These are phyloP conservation scores for Clonostachys rosea DNA, from an alignment of 2,329 filamentous ascomycete species.

Conservation along the genomic window DNA sequence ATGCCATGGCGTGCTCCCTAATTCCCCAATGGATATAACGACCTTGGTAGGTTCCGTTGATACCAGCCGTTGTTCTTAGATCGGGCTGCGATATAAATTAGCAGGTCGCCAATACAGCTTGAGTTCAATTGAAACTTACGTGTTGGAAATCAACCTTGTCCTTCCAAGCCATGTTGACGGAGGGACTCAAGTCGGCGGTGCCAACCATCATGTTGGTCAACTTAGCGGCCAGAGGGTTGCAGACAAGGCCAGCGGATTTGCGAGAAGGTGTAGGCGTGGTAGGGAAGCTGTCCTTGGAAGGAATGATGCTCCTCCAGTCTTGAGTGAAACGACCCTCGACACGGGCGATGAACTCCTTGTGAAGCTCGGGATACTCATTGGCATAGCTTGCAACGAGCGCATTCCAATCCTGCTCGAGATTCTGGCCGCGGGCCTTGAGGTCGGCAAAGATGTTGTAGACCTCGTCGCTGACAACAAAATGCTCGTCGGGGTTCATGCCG, in stretches of 20 bases:
- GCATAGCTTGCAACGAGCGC: slow-evolving; percentile 33
- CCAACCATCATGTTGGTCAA: slow-evolving; percentile 46
- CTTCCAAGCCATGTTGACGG: slow-evolving; percentile 52
- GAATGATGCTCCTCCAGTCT: slow-evolving; percentile 44
- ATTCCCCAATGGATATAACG: slow-evolving; percentile 58
- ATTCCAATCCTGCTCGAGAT: slow-evolving; percentile 41
- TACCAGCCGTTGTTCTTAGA: slow-evolving; percentile 34
- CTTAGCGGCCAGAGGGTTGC: slow-evolving; percentile 44
- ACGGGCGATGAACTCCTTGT: slow-evolving; percentile 39
- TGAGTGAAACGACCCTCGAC: slow-evolving; percentile 39
- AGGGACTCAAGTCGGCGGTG: slow-evolving; percentile 46
- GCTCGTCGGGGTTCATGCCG: slow-evolving; percentile 24
- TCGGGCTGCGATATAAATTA: slow-evolving; percentile 16
- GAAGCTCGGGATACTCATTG: slow-evolving; percentile 40
- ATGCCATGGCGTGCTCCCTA: slow-evolving; percentile 57
- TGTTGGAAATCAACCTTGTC: slow-evolving; percentile 44
- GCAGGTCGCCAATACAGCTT: too few relatives aligned
- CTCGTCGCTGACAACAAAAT: slow-evolving; percentile 31
- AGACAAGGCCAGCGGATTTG: slow-evolving; percentile 40
- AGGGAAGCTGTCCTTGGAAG: slow-evolving; percentile 35
- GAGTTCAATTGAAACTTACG: slow-evolving; percentile 10
- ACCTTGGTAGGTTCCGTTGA: slow-evolving; percentile 48
- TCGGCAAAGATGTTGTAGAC: slow-evolving; percentile 47
- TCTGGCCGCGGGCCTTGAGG: slow-evolving; percentile 31
- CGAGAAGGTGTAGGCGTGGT: slow-evolving; percentile 40